Evolutionary conservation across 2,329 filamentous ascomycete genomes (phyloP).

Genomic region (Podosphaera aphanis): DNA sequence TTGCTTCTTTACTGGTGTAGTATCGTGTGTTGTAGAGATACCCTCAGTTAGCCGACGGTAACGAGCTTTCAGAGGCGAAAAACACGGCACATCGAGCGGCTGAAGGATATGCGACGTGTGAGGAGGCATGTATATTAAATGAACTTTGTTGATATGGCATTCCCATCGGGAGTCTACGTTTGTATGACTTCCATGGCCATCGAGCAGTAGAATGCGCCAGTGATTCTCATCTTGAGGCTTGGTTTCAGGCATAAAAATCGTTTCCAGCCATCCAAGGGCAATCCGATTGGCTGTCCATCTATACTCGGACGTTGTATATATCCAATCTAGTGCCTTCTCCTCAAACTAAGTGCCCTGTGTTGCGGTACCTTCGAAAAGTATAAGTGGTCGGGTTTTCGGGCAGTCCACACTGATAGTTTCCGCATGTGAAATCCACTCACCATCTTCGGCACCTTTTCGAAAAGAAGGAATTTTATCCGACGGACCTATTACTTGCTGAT

Average conservation of each 20-base stretch:
- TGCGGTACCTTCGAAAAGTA: too few relatives aligned
- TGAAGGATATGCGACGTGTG: too few relatives aligned
- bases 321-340: not conserved
- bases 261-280: too few relatives aligned
- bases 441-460: too few relatives aligned
- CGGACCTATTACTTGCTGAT: too few relatives aligned
- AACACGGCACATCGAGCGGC: not conserved
- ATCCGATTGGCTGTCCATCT: not conserved
- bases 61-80: not conserved
- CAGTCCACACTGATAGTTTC: too few relatives aligned
- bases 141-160: too few relatives aligned
- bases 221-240: not conserved
- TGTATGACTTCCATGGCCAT: constrained; percentile 1
- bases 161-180: too few relatives aligned
- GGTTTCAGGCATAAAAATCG: not conserved
- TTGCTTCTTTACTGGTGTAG: not conserved
- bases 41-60: not conserved
- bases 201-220: not conserved
- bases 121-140: too few relatives aligned
- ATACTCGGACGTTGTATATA: not conserved
- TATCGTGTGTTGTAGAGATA: not conserved
- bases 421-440: too few relatives aligned
- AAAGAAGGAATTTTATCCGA: too few relatives aligned
- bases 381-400: too few relatives aligned
- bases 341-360: not conserved